Conservation (phyloP, 306 rosid genomes). For the Quercus cerris region DNA sequence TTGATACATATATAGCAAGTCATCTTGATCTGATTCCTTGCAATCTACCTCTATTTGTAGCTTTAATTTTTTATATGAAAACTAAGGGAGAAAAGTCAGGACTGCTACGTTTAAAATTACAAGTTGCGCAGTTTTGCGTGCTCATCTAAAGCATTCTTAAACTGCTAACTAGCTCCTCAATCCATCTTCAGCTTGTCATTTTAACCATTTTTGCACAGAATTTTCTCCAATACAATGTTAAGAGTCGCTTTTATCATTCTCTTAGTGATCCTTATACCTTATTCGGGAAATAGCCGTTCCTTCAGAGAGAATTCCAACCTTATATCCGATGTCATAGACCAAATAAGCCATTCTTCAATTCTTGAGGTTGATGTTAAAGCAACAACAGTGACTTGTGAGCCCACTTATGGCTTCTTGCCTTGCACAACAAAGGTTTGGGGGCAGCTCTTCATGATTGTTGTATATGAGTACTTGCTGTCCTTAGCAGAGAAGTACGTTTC, state of each 20-base stretch:
- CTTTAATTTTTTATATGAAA: neutral
- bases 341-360: neutral
- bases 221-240: neutral
- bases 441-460: constrained; percentile 26
- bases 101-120: neutral
- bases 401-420: constrained; percentile 37
- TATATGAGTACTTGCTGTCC: constrained; percentile 33
- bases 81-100: neutral
- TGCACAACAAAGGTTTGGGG: constrained; percentile 34
- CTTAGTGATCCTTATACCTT: neutral
- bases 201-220: neutral
- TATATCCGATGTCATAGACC: neutral
- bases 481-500: constrained; percentile 23
- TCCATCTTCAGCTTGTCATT: neutral
- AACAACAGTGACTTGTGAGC: constrained; percentile 36
- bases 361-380: neutral
- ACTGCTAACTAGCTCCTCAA: neutral
- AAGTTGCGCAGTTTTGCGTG: neutral
- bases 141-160: neutral
- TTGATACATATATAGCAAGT: neutral
- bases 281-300: constrained; percentile 15
- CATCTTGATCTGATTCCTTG: neutral
- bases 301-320: neutral
- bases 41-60: neutral
- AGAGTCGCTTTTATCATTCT: constrained; percentile 3